These are phyloP conservation scores for Talaromyces verruculosus DNA, from an alignment of 2,329 filamentous ascomycete species.

Conservation along the genomic window DNA sequence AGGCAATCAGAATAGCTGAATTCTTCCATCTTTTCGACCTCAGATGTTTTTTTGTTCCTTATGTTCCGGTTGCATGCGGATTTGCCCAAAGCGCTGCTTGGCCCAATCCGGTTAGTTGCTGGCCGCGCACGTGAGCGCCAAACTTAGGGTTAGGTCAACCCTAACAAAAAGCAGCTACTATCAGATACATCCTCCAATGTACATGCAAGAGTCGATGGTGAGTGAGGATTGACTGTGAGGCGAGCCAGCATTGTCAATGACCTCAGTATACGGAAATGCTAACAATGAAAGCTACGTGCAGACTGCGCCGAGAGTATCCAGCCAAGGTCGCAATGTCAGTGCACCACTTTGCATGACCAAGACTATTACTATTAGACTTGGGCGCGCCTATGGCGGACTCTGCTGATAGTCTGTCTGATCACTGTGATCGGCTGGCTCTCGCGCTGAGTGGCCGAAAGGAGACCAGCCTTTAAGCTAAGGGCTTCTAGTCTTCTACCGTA, in stretches of 20 bases:
- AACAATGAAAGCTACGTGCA: background rate
- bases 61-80: constrained; percentile 4
- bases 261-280: background rate
- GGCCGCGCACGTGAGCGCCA: background rate
- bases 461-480: background rate
- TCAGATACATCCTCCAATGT: no score
- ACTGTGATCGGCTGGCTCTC: background rate
- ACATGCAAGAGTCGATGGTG: no score
- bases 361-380: background rate
- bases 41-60: background rate
- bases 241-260: background rate
- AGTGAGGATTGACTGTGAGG: no score
- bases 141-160: background rate
- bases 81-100: background rate
- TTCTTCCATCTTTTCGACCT: background rate
- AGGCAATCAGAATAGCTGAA: background rate
- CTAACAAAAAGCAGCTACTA: background rate
- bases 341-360: background rate
- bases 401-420: constrained; percentile 2
- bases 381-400: constrained; percentile 2
- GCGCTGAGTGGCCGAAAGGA: background rate
- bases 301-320: background rate
- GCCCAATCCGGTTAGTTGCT: background rate
- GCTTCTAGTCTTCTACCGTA: background rate
- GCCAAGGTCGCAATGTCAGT: background rate